Base-by-base conservation (phyloP, 441 rosid species). In the Sinapis alba region DNA sequence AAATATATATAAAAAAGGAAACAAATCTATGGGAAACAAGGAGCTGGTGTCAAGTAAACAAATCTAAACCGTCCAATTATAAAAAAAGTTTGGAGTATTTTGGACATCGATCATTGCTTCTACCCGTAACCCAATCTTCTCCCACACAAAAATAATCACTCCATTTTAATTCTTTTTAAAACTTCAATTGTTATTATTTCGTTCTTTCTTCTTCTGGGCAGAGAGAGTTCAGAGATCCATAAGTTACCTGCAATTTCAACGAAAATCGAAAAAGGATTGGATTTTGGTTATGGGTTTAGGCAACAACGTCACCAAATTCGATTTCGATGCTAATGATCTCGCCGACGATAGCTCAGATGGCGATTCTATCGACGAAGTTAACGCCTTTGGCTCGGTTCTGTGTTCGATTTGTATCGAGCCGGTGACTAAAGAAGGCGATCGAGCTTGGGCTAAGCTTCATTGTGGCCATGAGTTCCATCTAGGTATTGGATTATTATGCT, bases 391-490 rank as follows among this genome's bases (percentile, higher is more conserved):
- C 28, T 80, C 88, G 7, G 90, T 91, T 77, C 81, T 92, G 2
- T 95, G 98, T 79, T 95, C 99, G 89, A 91, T 95, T 90, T 95
- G 99, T 73, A 93, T 95, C 23, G 99, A 95, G 68, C 76, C 74
- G 32, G 98, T 95, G 7, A 68, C 83, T 27, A 89, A 89, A 75
- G 82, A 84, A 50, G 93, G 96, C 61, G 95, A 92, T 88, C 97
- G 99, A 53, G 86, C 98, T 0, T 91, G 91, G 99, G 98, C 98
- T 36, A 95, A 89, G 83, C 98, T 95, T 80, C 98, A 91, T 81
- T 95, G 99, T 41, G 97, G 94, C 28, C 99, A 95, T 30, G 90
- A 85, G 74, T 95, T 95, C 65, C 99, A 95, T 84, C 78, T 95
- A 76, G 99, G 99, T 34, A 3, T 24, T 3, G 2, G n/a, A n/a